Base-by-base conservation (phyloP, 1,284 basidiomycete species). In the Microbotryum silenes-acaulis region DNA sequence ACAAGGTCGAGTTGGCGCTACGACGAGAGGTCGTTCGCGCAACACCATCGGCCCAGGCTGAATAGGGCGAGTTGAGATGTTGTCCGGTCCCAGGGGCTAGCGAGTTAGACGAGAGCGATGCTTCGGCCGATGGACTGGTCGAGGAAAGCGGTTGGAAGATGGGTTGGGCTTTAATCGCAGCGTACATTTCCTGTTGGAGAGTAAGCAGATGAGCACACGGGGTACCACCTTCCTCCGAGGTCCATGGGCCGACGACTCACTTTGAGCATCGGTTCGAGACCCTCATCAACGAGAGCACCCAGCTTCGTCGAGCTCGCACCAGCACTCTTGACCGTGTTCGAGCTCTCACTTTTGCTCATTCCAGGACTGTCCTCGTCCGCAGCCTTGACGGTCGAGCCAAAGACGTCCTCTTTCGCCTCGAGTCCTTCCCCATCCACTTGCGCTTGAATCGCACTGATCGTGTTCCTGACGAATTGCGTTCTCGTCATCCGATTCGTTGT, bases 391-490 rank as follows among this genome's bases (percentile, higher is more conserved):
- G 20, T 56, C 21, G 55, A 31, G 21, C 49, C 55, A 18, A 56
- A 27, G 37, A 16, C 37, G 12, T 42, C 37, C 37, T 37, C 12
- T 16, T 37, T 37, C 37, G 54, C 23, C 14, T 16, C 52, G 52
- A 29, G 27, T 37, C 21, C 46, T 21, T 27, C 48, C 27, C 20
- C 12, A 16, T 54, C 56, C 9, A 45, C 56, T 61, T 89, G 87
- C 74, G 81, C 83, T 69, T 85, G 87, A 62, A 97, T 88, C 0
- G 91, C 88, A 5, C 83, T 78, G 74, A 97, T 81, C 0, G 93
- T 94, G 75, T 98, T 97, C 49, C 85, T 83, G 4, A 97, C 85
- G 74, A 98, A 99, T 72, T 98, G 91, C 56, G 74, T 82, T n/a
- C 88, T 82, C 6, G 91, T 93, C 96, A 98, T 98, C 67, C 90